phyloP scores from a whole-genome alignment of 2,329 filamentous ascomycete genomes.

The Grosmannia clavigera region DNA sequence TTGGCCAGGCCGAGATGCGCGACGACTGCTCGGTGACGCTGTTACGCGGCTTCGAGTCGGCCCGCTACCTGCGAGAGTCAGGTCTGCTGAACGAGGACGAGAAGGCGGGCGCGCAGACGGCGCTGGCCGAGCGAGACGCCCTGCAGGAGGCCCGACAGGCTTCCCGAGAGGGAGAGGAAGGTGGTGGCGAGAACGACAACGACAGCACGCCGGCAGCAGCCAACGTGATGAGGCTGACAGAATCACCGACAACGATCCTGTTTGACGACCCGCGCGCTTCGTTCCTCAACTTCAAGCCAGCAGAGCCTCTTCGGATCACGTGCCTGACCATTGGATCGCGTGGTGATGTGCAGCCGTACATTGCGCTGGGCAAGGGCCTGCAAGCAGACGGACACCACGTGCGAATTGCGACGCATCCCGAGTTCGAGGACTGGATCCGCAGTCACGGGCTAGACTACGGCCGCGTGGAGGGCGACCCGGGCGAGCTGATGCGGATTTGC shows the following conservation, averaged over 20 bases:
- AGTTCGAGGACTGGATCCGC: conserved; percentile 82
- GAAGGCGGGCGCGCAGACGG: conserved; percentile 56
- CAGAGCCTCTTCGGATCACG: conserved; percentile 67
- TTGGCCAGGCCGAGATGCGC: conserved; percentile 60
- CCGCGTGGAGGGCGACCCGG: conserved; percentile 79
- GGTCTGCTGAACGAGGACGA: conserved; percentile 56
- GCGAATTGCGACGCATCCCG: conserved; percentile 80
- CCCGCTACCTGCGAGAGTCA: conserved; percentile 58
- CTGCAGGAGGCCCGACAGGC: conserved; percentile 58
- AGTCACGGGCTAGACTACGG: conserved; percentile 91
- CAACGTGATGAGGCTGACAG: conserved; percentile 19
- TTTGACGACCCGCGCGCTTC: conserved; percentile 86
- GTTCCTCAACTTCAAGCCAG: conserved; percentile 81
- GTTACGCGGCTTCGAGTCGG: conserved; percentile 61
- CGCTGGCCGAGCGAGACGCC: conserved; percentile 69
- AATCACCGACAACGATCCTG: conserved; percentile 63
- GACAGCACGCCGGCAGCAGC: neutral
- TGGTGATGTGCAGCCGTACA: conserved; percentile 95
- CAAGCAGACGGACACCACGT: conserved; percentile 76
- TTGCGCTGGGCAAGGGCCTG: conserved; percentile 85
- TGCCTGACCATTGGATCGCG: conserved; percentile 93
- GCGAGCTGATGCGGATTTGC: conserved; percentile 88
- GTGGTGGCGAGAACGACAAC: neutral
- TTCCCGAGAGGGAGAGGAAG: conserved; percentile 15
- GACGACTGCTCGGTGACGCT: conserved; percentile 84